Evolutionary conservation across 2,329 filamentous ascomycete genomes (phyloP).

Genomic region (Aurifilum marmelostoma): DNA sequence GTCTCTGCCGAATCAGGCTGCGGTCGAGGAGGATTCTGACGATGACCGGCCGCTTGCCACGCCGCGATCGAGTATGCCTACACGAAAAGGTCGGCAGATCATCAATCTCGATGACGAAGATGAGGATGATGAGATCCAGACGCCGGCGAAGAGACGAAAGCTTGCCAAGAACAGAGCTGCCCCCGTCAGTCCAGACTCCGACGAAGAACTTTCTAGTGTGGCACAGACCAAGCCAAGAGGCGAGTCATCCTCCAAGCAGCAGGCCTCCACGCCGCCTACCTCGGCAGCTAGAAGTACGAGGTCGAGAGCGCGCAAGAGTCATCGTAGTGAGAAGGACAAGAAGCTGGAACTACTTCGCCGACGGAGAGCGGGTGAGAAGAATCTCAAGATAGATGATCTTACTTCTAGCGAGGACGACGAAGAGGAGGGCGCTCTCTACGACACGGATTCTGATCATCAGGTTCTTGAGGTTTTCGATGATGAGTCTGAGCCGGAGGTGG

Average conservation of each 20-base stretch:
- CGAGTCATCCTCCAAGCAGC: neutral
- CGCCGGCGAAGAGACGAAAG: conserved; percentile 38
- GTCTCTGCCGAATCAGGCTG: conserved; percentile 24
- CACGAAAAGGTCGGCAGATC: conserved; percentile 8
- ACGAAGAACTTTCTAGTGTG: conserved; percentile 10
- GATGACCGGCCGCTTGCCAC: conserved; percentile 23
- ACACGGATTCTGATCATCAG: conserved; percentile 38
- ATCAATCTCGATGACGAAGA: conserved; percentile 15
- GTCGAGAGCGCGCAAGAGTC: conserved; percentile 31
- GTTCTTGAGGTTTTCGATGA: conserved; percentile 40
- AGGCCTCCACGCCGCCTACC: conserved; percentile 8
- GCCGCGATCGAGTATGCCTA: conserved; percentile 22
- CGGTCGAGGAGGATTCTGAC: conserved; percentile 24
- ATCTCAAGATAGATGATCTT: conserved; percentile 40
- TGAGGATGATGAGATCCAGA: conserved; percentile 29
- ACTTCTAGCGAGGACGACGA: conserved; percentile 50
- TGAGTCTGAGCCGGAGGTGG: conserved; percentile 35
- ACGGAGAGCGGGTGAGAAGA: conserved; percentile 43
- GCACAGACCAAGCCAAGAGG: neutral
- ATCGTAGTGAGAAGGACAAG: conserved; percentile 46
- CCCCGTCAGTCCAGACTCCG: neutral
- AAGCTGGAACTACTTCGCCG: conserved; percentile 44
- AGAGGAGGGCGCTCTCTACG: conserved; percentile 42
- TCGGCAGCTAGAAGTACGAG: conserved; percentile 22
- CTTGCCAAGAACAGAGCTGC: conserved; percentile 26